These are phyloP conservation scores for Strobilomyces echinocephalus DNA, from an alignment of 768 basidiomycete genomes.

Conservation along the genomic window DNA sequence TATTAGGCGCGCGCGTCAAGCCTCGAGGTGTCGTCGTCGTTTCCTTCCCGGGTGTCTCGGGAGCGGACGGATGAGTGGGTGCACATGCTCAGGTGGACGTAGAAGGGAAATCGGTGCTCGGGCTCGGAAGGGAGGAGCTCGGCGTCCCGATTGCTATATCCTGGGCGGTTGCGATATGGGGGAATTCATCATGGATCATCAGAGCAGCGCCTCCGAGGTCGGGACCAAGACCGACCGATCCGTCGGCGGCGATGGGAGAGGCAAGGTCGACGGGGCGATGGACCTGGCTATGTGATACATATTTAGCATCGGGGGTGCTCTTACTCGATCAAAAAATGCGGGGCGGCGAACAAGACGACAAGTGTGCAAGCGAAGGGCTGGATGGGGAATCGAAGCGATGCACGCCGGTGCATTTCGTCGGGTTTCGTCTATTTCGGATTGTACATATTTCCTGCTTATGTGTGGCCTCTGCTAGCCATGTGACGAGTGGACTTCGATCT, in stretches of 20 bases:
- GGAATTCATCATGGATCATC: background rate
- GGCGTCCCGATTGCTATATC: background rate
- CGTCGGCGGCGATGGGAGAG: slow-evolving; percentile 10
- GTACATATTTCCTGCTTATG: background rate
- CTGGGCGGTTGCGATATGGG: background rate
- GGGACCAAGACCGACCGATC: background rate
- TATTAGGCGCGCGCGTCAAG: background rate
- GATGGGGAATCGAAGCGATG: slow-evolving; percentile 7
- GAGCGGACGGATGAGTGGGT: slow-evolving; percentile 20
- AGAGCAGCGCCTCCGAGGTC: background rate
- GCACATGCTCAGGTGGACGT: slow-evolving; percentile 13
- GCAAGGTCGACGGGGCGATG: background rate
- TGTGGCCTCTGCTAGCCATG: background rate
- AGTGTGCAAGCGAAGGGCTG: background rate
- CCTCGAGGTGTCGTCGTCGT: slow-evolving; percentile 8
- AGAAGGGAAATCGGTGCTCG: background rate
- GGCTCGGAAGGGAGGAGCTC: background rate
- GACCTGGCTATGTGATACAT: background rate
- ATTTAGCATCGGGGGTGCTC: slow-evolving; percentile 3
- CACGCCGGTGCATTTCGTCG: background rate
- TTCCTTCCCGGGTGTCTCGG: slow-evolving; percentile 4
- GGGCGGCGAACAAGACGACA: background rate
- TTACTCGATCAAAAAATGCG: background rate
- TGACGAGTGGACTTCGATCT: background rate
- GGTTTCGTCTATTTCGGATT: background rate